Percentiles rank a stretch among this genome's conserved stretches.
Evolutionary conservation across 2,329 filamentous ascomycete genomes (phyloP).

Genomic region (Neonectria hederae): DNA sequence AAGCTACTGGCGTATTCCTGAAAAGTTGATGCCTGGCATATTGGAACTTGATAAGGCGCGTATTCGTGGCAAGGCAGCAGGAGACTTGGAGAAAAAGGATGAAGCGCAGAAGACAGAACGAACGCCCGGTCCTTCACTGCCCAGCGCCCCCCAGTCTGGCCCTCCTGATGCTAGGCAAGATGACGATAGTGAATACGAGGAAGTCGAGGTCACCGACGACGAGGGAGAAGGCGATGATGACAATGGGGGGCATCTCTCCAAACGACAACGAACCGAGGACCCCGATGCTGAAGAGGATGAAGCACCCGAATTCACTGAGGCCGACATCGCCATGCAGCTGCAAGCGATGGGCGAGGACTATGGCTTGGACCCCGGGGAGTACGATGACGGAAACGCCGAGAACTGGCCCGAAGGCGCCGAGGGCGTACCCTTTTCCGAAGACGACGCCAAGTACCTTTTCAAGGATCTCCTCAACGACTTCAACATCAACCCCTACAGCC

Average conservation of each 20-base stretch:
- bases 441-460: constrained; percentile 82
- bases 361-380: constrained; percentile 79
- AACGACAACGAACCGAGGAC: constrained; percentile 72
- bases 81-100: constrained; percentile 28
- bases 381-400: constrained; percentile 70
- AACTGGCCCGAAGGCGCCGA: constrained; percentile 77
- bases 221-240: constrained; percentile 51
- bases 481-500: constrained; percentile 83
- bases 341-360: constrained; percentile 90
- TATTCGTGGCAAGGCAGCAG: constrained; percentile 66
- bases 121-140: background rate
- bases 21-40: constrained; percentile 83
- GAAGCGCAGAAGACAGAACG: constrained; percentile 16
- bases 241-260: constrained; percentile 61
- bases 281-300: constrained; percentile 57
- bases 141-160: background rate
- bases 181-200: constrained; percentile 78
- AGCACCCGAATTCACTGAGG: constrained; percentile 86
- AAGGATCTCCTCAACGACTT: constrained; percentile 86
- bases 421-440: constrained; percentile 74
- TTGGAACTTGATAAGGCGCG: constrained; percentile 76
- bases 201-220: constrained; percentile 69
- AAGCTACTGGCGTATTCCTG: constrained; percentile 95
- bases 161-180: constrained; percentile 26
- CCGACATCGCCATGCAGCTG: constrained; percentile 92